A percentile compares a stretch with the other conserved stretches of the same genome.
These are phyloP conservation scores for Pyronema domesticum DNA, from an alignment of 495 filamentous ascomycete species.

Conservation along the genomic window DNA sequence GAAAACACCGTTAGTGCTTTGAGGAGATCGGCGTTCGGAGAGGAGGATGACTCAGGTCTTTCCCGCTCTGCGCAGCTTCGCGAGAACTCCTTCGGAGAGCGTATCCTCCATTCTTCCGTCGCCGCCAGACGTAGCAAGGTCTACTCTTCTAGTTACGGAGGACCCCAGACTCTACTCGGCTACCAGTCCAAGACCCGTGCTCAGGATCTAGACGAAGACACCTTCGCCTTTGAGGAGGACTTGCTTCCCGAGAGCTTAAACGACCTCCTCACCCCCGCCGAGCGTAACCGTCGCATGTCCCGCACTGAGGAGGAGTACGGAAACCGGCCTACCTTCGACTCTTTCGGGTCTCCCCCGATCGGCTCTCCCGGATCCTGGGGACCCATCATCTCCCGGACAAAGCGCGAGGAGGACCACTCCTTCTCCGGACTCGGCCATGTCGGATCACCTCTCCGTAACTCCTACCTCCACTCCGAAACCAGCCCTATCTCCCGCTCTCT, in stretches of 20 bases:
- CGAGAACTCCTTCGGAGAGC: conserved; percentile 45
- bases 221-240: conserved; percentile 86
- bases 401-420: conserved; percentile 51
- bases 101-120: conserved; percentile 35
- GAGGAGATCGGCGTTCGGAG: conserved; percentile 71
- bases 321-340: conserved; percentile 36
- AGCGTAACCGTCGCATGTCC: conserved; percentile 69
- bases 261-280: conserved; percentile 80
- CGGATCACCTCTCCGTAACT: conserved; percentile 86
- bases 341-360: conserved; percentile 29
- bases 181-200: conserved; percentile 32
- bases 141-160: conserved; percentile 67
- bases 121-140: conserved; percentile 54
- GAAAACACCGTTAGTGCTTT: conserved; percentile 38
- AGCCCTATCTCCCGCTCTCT: conserved; percentile 51
- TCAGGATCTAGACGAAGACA: conserved; percentile 49
- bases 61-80: conserved; percentile 33
- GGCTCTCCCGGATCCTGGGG: conserved; percentile 81
- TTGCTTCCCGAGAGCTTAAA: conserved; percentile 71
- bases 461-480: conserved; percentile 40
- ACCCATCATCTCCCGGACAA: conserved; percentile 58
- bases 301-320: conserved; percentile 45
- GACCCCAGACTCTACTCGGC: conserved; percentile 53
- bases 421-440: conserved; percentile 64
- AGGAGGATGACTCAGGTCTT: conserved; percentile 35